Base-by-base conservation (phyloP, 202 grass and related monocot species). In the Carex sylvatica region DNA sequence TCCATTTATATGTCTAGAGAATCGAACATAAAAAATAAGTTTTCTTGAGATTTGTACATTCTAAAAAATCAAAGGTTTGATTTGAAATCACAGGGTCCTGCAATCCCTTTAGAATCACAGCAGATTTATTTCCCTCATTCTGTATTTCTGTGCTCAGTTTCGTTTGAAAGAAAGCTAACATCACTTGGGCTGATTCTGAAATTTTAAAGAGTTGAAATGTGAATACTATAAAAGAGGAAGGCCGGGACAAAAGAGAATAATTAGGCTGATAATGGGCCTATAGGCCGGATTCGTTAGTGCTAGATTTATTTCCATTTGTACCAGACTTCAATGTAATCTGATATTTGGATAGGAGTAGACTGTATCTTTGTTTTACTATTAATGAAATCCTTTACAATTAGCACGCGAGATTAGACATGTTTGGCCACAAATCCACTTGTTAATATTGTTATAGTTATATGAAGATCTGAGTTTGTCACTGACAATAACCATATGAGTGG, bases 381-480 rank as follows among this genome's bases (percentile, higher is more conserved):
- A 52, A 65, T 33, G 1, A 35, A 65, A 1, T 65, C 28, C 33
- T 44, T 40, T 44, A 38, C 18, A 38, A 38, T 68, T 68, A n/a
- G 35, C 35, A 40, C 36, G 66, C 8, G 7, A 40, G 35, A 40
- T 13, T 9, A 70, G 36, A 70, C n/a, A 46, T 46, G 67, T 46
- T 70, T 46, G 36, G 67, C 46, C 4, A 70, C 8, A 46, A 46
- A 70, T 46, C 36, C 36, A 0, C 2, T 70, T 44, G 35, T 20
- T 22, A 42, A 12, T 70, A 70, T 70, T 0, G 23, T 46, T 11
- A 70, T 70, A 19, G 6, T 20, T 26, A 8, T 51, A 19, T 26
- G 7, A 35, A 7, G 42, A 72, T 72, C 12, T 78, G 58, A 64
- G 24, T 61, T 28, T 80, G n/a, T 80, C 6, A 64, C n/a, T 80